Percentiles rank a stretch among this genome's conserved stretches.
Evolutionary conservation across 305 asterid genomes (phyloP).

Genomic region (Fraxinus sp.): DNA sequence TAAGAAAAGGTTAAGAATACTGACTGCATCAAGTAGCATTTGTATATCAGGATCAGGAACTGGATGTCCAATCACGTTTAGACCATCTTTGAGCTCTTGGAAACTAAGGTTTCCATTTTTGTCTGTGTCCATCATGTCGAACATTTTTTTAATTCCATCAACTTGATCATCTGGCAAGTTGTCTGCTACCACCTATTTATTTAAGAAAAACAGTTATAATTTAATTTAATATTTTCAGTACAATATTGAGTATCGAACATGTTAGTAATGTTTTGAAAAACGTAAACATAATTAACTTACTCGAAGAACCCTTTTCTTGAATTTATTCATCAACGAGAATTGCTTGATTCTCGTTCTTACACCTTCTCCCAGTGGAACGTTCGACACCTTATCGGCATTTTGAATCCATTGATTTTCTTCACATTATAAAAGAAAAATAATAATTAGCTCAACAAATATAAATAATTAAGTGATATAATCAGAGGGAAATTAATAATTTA

Average conservation of each 20-base stretch:
- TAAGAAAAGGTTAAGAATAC: slow-evolving; percentile 8
- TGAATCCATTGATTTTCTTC: slow-evolving; percentile 73
- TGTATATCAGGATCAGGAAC: slow-evolving; percentile 69
- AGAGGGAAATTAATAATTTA: neutral
- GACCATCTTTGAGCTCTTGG: slow-evolving; percentile 73
- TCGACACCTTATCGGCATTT: slow-evolving; percentile 62
- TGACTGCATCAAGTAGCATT: slow-evolving; percentile 70
- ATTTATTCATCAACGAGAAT: slow-evolving; percentile 86
- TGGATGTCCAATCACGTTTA: slow-evolving; percentile 57
- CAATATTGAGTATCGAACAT: neutral
- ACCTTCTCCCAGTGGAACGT: slow-evolving; percentile 65
- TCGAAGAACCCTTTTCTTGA: slow-evolving; percentile 82
- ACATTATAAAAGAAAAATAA: neutral
- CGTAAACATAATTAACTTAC: slow-evolving; percentile 40
- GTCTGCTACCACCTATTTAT: slow-evolving; percentile 69
- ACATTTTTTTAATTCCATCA: slow-evolving; percentile 56
- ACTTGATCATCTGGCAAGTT: slow-evolving; percentile 72
- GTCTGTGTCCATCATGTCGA: slow-evolving; percentile 75
- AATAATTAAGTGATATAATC: neutral
- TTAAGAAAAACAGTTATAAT: neutral
- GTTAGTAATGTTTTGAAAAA: neutral
- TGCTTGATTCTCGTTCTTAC: slow-evolving; percentile 77
- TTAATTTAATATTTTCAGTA: neutral
- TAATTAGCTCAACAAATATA: neutral
- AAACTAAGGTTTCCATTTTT: slow-evolving; percentile 68